These are phyloP conservation scores for Tricholoma saponaceum DNA, from an alignment of 768 basidiomycete genomes.

Conservation along the genomic window DNA sequence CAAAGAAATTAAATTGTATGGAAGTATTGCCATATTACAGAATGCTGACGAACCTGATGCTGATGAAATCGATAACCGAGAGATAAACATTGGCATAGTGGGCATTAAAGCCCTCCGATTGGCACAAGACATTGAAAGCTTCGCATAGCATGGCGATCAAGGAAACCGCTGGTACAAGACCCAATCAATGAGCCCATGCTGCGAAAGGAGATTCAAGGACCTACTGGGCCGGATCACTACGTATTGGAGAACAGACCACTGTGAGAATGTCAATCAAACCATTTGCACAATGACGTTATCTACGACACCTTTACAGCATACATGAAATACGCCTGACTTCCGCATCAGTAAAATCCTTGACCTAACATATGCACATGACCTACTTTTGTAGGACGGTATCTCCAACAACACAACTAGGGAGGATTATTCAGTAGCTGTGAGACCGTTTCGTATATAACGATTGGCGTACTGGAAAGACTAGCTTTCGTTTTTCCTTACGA, in stretches of 20 bases:
- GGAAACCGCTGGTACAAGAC: slow-evolving; percentile 38
- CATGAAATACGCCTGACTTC: slow-evolving; percentile 73
- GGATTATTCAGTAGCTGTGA: neutral
- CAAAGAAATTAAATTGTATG: neutral
- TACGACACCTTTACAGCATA: slow-evolving; percentile 69
- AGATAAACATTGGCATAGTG: slow-evolving; percentile 66
- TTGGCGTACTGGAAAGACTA: slow-evolving; percentile 55
- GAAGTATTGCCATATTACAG: neutral
- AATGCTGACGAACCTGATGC: slow-evolving; percentile 55
- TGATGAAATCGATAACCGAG: slow-evolving; percentile 68
- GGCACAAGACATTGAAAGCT: slow-evolving; percentile 63
- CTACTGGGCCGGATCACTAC: slow-evolving; percentile 57
- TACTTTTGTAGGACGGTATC: slow-evolving; percentile 77
- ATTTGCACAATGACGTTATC: neutral
- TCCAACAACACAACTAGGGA: slow-evolving; percentile 69
- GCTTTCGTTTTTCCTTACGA: slow-evolving; percentile 68
- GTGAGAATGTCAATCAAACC: slow-evolving; percentile 1
- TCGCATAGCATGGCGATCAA: slow-evolving; percentile 77
- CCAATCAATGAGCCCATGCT: neutral
- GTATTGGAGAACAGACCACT: slow-evolving; percentile 89
- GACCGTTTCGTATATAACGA: neutral
- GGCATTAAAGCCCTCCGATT: slow-evolving; percentile 49
- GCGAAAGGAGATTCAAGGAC: neutral
- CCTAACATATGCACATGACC: neutral
- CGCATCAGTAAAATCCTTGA: neutral